Evolutionary conservation across 345 rosid species (phyloP), one percentile per base, ranked within the genome.

Genomic region (Salix koriyanagi): DNA sequence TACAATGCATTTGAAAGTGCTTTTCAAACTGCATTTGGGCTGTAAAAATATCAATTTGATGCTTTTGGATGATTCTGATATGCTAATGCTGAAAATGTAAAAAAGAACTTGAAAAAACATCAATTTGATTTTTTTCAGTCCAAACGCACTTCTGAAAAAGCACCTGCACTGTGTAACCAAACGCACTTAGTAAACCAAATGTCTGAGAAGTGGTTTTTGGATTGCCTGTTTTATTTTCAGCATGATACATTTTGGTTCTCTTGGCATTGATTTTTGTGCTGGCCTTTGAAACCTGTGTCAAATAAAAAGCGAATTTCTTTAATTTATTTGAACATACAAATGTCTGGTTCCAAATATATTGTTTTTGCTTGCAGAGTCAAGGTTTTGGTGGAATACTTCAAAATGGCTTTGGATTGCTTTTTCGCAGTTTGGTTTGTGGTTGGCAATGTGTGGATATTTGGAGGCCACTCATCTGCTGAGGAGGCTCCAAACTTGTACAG

Each of bases 371-470:
- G 71, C 90, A 96, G 98, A 74, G 76, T 93, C 77, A 96, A 96
- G 85, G 94, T 84, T 12, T 77, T 96, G 25, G 83, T 93, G 83
- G 99, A 96, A 60, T 92, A 96, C 86, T 93, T 91, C 84, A 96
- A 96, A 83, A 93, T 96, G 98, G 95, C 85, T 62, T 81, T 96
- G 87, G 99, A 96, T 86, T 96, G 99, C 86, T 96, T 96, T 85
- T 96, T 96, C 83, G 99, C 98, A 13, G 91, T 93, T 76, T 96
- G 98, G 99, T 96, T 96, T 84, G 98, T 96, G 81, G 97, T 96
- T 75, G 99, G 99, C 82, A 96, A 96, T 71, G 98, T 96, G 19
- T 96, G 98, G 99, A 90, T 92, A 76, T 96, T 96, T 78, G 99
- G 99, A 65, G 97, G 99, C 36, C 99, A 90, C 80, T 82, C 98